Conservation (phyloP, 371 early-diverging fungal species). For the Mortierella sp. region DNA sequence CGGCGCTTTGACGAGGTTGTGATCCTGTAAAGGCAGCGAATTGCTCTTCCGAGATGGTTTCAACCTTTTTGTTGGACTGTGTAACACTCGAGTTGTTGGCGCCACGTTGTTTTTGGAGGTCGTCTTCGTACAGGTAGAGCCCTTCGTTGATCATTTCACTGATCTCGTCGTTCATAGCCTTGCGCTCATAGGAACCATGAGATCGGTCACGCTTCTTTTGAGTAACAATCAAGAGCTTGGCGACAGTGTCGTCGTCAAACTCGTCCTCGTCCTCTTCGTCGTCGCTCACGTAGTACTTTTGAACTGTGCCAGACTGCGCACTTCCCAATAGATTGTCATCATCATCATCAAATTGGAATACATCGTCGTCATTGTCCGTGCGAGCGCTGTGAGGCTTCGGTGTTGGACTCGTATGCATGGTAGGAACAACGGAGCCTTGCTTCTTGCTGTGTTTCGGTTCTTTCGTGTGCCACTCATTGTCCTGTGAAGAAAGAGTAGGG, state of each 20-base stretch:
- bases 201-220: slow-evolving; percentile 82
- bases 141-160: slow-evolving; percentile 96
- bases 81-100: slow-evolving; percentile 28
- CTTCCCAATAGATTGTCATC: slow-evolving; percentile 70
- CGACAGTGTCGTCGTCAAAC: slow-evolving; percentile 88
- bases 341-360: slow-evolving; percentile 76
- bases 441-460: no score
- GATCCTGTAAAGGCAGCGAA: slow-evolving; percentile 64
- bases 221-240: slow-evolving; percentile 91
- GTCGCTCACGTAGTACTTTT: slow-evolving; percentile 71
- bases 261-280: slow-evolving; percentile 79
- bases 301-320: slow-evolving; percentile 63
- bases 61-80: slow-evolving; percentile 69
- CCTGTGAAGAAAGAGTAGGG: no score
- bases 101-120: slow-evolving; percentile 62
- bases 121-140: slow-evolving; percentile 87
- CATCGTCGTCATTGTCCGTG: slow-evolving; percentile 69
- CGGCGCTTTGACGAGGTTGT: slow-evolving; percentile 25
- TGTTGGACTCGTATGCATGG: slow-evolving; percentile 29
- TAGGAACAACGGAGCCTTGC: no score
- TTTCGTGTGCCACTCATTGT: no score
- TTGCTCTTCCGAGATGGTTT: slow-evolving; percentile 72
- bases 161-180: slow-evolving; percentile 87
- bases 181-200: slow-evolving; percentile 81
- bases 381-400: slow-evolving; percentile 19